A percentile compares a stretch with the other conserved stretches of the same genome.
Evolutionary conservation across 345 rosid genomes (phyloP).

Genomic region (Euphorbia peplus): DNA sequence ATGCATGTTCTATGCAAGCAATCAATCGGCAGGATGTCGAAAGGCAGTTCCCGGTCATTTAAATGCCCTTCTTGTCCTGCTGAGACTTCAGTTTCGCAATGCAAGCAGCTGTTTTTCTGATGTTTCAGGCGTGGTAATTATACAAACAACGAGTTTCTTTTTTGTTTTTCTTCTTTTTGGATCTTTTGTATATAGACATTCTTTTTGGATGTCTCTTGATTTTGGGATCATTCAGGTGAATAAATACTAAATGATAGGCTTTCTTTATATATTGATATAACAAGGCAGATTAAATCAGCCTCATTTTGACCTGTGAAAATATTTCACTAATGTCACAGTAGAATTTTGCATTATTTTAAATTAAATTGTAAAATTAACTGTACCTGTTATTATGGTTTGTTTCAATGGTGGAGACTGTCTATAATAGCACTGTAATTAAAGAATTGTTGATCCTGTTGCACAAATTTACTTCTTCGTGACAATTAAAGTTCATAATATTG

Average conservation of each 20-base stretch:
- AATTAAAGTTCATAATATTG: no score
- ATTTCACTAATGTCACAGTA: no score
- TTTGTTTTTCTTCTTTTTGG: no score
- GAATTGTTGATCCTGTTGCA: no score
- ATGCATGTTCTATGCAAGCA: constrained; percentile 74
- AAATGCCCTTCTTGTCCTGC: constrained; percentile 70
- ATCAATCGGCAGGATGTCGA: constrained; percentile 62
- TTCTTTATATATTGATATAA: no score
- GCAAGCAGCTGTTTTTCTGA: constrained; percentile 56
- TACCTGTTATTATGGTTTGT: no score
- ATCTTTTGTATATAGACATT: constrained; percentile 30
- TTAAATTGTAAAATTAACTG: no score
- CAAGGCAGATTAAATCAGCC: background rate
- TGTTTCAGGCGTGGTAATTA: background rate
- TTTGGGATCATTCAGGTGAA: constrained; percentile 3
- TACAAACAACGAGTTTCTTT: constrained; percentile 9
- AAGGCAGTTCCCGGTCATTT: constrained; percentile 42
- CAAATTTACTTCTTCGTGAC: no score
- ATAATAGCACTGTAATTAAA: no score
- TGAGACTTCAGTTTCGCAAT: constrained; percentile 38
- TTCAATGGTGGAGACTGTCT: no score
- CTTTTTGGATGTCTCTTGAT: constrained; percentile 20
- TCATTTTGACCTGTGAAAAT: background rate
- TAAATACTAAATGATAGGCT: background rate
- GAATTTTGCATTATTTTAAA: no score